Evolutionary conservation across 139 green algal species (phyloP), one percentile per base, ranked within the genome.

Genomic region (Eudorina sp.): DNA sequence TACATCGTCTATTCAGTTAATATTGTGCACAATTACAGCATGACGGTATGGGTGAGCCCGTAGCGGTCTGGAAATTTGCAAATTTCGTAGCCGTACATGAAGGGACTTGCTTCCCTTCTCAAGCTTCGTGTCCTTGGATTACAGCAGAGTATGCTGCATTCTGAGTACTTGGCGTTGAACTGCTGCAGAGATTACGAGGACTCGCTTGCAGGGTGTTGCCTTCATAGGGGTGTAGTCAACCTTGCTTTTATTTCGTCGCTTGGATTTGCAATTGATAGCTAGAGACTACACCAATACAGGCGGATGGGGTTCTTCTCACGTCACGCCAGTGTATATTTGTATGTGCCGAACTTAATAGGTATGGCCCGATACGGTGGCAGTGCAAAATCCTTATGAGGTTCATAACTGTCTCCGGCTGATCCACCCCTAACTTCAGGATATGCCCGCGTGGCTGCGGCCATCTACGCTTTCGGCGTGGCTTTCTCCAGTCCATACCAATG

Each of bases 301-400:
- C 74, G 55, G 41, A 81, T 81, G 45, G 86, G 90, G 2, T 98
- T 97, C 82, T 96, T 97, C 29, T 82, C 21, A 1, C 82, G 96
- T 0, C 96, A 98, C 73, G 66, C 69, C 7, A 95, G 96, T 55
- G 89, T 97, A 0, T 94, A 92, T 34, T 0, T 97, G 0, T 99
- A 97, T 77, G 90, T 98, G 2, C 96, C 97, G 13, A 99, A 99
- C 85, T 84, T 99, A 0, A 99, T 99, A 77, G 96, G 96, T 97
- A 77, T 25, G 66, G 3, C 18, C 55, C 51, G n/a, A n/a, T n/a
- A n/a, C n/a, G n/a, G n/a, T n/a, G n/a, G n/a, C 55, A 11, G 23
- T 66, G 27, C 7, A 66, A 25, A 11, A 66, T 66, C 3, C 5
- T 66, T 25, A 23, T n/a, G n/a, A n/a, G n/a, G n/a, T 4, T 66